phyloP scores from a whole-genome alignment of 2,329 filamentous ascomycete species.

The Cladophialophora bantiana region DNA sequence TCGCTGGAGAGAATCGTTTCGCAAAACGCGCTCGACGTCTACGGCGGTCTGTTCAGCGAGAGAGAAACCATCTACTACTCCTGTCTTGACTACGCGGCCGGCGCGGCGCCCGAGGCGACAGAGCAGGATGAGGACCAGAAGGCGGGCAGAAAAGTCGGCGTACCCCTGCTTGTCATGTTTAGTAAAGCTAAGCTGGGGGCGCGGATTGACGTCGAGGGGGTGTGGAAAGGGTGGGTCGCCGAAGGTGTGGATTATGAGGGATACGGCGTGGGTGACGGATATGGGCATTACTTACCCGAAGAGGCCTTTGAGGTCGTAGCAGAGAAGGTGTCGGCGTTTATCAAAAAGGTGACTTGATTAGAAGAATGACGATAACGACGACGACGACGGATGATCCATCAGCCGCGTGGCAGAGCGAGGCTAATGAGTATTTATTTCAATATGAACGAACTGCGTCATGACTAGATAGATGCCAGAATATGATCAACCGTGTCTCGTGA shows the following conservation, averaged over 20 bases:
- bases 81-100: slow-evolving; percentile 58
- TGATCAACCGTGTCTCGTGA: background rate
- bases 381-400: background rate
- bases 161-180: slow-evolving; percentile 55
- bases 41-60: slow-evolving; percentile 52
- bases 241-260: slow-evolving; percentile 33
- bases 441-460: background rate
- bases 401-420: background rate
- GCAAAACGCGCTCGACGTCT: slow-evolving; percentile 53
- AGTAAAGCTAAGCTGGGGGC: slow-evolving; percentile 53
- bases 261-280: slow-evolving; percentile 37
- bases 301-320: slow-evolving; percentile 49
- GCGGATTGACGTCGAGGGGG: slow-evolving; percentile 43
- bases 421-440: background rate
- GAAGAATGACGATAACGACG: too few species aligned
- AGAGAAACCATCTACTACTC: slow-evolving; percentile 52
- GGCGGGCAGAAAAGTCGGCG: slow-evolving; percentile 52
- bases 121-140: slow-evolving; percentile 56
- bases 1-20: slow-evolving; percentile 37
- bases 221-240: slow-evolving; percentile 57
- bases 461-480: background rate
- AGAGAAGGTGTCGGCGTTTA: slow-evolving; percentile 32
- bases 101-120: slow-evolving; percentile 51
- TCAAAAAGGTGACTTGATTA: slow-evolving; percentile 31
- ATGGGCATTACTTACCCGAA: slow-evolving; percentile 58